Evolutionary conservation across 768 basidiomycete species (phyloP).

Genomic region (Suillus variegatus): DNA sequence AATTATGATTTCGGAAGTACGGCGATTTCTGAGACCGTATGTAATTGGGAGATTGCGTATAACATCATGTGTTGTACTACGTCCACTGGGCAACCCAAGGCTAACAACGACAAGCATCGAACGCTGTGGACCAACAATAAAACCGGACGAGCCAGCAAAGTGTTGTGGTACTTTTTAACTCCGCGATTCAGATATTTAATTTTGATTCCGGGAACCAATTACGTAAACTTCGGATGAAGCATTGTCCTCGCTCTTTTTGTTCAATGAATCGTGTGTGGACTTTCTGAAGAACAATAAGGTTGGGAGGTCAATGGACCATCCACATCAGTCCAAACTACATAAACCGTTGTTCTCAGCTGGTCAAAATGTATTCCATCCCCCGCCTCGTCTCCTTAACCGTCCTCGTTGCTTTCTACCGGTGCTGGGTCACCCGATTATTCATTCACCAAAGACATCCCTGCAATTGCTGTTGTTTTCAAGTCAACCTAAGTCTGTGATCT

Average conservation of each 20-base stretch:
- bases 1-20: neutral
- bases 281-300: slow-evolving; percentile 33
- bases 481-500: neutral
- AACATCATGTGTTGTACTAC: neutral
- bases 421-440: slow-evolving; percentile 32
- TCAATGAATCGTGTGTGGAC: neutral
- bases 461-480: slow-evolving; percentile 7
- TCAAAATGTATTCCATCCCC: slow-evolving; percentile 11
- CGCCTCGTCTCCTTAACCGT: slow-evolving; percentile 9
- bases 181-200: slow-evolving; percentile 5
- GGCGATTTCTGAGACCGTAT: neutral
- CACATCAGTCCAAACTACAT: slow-evolving; percentile 18
- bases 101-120: neutral
- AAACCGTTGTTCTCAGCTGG: slow-evolving; percentile 13
- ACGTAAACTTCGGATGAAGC: slow-evolving; percentile 5
- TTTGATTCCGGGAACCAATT: slow-evolving; percentile 13
- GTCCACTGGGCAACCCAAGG: slow-evolving; percentile 1
- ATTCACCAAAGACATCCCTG: slow-evolving; percentile 19
- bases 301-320: slow-evolving; percentile 17
- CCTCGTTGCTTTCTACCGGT: slow-evolving; percentile 20
- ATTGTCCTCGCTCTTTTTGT: slow-evolving; percentile 16
- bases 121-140: neutral
- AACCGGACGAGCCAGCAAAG: neutral
- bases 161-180: slow-evolving; percentile 8
- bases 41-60: neutral